These are phyloP conservation scores for Curvularia hawaiiensis DNA, from an alignment of 2,329 filamentous ascomycete species.

Conservation along the genomic window DNA sequence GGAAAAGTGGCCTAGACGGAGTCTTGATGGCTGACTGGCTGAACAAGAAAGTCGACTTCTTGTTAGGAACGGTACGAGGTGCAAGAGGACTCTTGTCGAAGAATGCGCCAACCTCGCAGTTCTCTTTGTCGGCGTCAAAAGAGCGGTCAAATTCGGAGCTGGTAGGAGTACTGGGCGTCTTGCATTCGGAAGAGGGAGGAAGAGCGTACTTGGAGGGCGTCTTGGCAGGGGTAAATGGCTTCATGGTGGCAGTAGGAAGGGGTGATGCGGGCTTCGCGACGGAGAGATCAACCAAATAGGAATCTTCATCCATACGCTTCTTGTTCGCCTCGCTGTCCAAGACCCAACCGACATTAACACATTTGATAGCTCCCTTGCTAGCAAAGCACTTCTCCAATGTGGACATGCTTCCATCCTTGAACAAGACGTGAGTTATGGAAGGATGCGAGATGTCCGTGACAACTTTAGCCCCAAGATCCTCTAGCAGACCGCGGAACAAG, in stretches of 20 bases:
- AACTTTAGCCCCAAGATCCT: slow-evolving; percentile 80
- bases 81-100: slow-evolving; percentile 50
- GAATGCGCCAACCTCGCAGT: slow-evolving; percentile 44
- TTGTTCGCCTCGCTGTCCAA: slow-evolving; percentile 61
- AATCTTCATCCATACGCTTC: slow-evolving; percentile 40
- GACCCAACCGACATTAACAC: slow-evolving; percentile 87
- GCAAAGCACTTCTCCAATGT: slow-evolving; percentile 82
- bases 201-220: slow-evolving; percentile 39
- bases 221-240: slow-evolving; percentile 38
- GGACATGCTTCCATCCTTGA: slow-evolving; percentile 81
- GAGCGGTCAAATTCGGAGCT: slow-evolving; percentile 39
- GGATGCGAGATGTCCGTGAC: slow-evolving; percentile 69
- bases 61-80: slow-evolving; percentile 44
- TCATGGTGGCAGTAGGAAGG: slow-evolving; percentile 23
- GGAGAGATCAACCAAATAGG: slow-evolving; percentile 40
- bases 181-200: slow-evolving; percentile 28
- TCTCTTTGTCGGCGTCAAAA: slow-evolving; percentile 39
- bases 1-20: slow-evolving; percentile 56
- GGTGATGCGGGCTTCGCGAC: slow-evolving; percentile 28
- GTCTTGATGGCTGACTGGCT: slow-evolving; percentile 56
- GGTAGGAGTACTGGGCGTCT: slow-evolving; percentile 33
- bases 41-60: slow-evolving; percentile 32
- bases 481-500: slow-evolving; percentile 79
- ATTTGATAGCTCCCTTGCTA: slow-evolving; percentile 75
- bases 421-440: slow-evolving; percentile 87